Base-by-base conservation (phyloP, 345 rosid genomes). In the Carallia brachiata region DNA sequence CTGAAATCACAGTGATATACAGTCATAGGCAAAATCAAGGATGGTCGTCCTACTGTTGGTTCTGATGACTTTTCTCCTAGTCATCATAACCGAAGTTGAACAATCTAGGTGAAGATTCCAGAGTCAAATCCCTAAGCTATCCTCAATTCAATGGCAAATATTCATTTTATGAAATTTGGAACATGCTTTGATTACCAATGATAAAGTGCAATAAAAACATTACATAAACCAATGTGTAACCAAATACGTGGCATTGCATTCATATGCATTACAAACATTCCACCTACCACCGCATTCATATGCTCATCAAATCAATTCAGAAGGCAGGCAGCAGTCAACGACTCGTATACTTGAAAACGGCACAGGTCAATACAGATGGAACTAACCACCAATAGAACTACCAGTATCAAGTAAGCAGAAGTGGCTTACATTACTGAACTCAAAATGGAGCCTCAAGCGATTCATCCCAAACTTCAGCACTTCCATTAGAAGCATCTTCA, bases 391-490 rank as follows among this genome's bases (percentile, higher is more conserved):
- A 16, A 39, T 1, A 16, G 7, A 48, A 47, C 18, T 44, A 23
- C 23, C 23, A 48, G 6, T 15, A 19, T 32, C 12, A 40, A 47
- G 53, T 7, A 61, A 62, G 44, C 52, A 6, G 18, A 54, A 53
- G 47, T 12, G 48, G 55, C 76, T 77, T 69, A 80, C 89, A 80
- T 55, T 4, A 31, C 40, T 71, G 66, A 73, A 60, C 75, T 93
- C 86, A 91, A 74, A 93, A 93, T 28, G 94, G 86, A 73, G 96
- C 96, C 75, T 93, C 98, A 64, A 93, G 96, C 53, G 98, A 89
- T 80, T 93, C 97, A 66, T 89, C 98, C 98, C 96, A 91, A 56
- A 90, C 94, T 78, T 91, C 97, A 58, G 92, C 91, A 82, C 97
- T 93, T 75, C 98, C 98, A 82, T 93, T 91, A 53, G 98, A 93